A percentile compares a stretch with the other conserved stretches of the same genome.
phyloP scores from a whole-genome alignment of 2,329 filamentous ascomycete genomes.

The Rhynchosporium graminicola region DNA sequence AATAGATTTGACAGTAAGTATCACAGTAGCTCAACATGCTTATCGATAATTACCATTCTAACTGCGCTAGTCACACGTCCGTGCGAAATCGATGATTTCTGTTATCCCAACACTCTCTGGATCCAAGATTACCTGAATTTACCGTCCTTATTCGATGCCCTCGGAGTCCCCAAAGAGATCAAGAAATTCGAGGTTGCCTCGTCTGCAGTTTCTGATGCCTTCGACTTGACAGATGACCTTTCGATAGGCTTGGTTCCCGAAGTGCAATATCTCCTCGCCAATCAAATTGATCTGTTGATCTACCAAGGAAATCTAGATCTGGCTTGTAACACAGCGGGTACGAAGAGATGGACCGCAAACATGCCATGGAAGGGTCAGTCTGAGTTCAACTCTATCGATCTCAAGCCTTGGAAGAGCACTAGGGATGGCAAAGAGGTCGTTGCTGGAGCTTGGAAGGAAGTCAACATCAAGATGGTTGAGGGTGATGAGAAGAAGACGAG shows the following conservation, averaged over 20 bases:
- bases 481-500: constrained; percentile 30
- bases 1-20: constrained; percentile 47
- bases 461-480: constrained; percentile 29
- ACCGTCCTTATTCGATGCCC: constrained; percentile 47
- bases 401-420: constrained; percentile 30
- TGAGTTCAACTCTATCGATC: constrained; percentile 43
- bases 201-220: constrained; percentile 47
- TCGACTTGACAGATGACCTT: constrained; percentile 55
- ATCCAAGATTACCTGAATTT: constrained; percentile 32
- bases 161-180: constrained; percentile 55
- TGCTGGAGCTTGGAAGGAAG: constrained; percentile 28
- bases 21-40: background rate
- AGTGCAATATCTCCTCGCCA: constrained; percentile 60
- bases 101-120: constrained; percentile 39
- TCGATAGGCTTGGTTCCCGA: constrained; percentile 60
- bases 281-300: constrained; percentile 66
- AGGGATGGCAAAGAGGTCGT: constrained; percentile 22
- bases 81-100: constrained; percentile 44
- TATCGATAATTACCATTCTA: background rate
- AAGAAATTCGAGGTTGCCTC: constrained; percentile 54
- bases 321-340: constrained; percentile 51
- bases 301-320: constrained; percentile 66
- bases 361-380: constrained; percentile 49
- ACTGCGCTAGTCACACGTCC: constrained; percentile 39
- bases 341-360: constrained; percentile 43